A percentile compares a stretch with the other conserved stretches of the same genome.
Evolutionary conservation across 495 filamentous ascomycete genomes (phyloP).

Genomic region (Mytilinidion resinicola): DNA sequence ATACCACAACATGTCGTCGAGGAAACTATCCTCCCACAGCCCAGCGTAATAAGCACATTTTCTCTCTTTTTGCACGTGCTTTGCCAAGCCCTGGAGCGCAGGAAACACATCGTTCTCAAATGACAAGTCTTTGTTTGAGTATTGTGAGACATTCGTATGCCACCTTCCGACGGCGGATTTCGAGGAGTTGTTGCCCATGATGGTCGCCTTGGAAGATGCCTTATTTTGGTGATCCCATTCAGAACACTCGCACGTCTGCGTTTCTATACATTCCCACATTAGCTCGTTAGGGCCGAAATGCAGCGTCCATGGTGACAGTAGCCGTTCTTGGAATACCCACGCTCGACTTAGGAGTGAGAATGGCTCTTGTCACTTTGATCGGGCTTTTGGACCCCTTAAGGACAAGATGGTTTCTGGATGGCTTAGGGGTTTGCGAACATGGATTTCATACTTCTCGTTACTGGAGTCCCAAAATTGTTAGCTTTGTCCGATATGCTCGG

Average conservation of each 20-base stretch:
- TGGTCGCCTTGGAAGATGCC: background rate
- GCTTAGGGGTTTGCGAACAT: too few species aligned
- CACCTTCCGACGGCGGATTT: background rate
- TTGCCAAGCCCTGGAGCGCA: slow-evolving; percentile 31
- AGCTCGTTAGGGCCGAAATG: slow-evolving; percentile 14
- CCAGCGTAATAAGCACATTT: slow-evolving; percentile 27
- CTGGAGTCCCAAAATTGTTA: too few species aligned
- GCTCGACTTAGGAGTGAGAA: slow-evolving; percentile 3
- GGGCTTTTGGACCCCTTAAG: too few species aligned
- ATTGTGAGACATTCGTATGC: background rate
- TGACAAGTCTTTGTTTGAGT: slow-evolving; percentile 14
- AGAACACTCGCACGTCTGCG: slow-evolving; percentile 11
- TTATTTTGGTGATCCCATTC: background rate
- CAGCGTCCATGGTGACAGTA: slow-evolving; percentile 9
- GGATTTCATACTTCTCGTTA: too few species aligned
- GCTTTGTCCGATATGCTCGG: slow-evolving; percentile 2
- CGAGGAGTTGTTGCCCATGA: too few species aligned
- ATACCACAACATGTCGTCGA: slow-evolving; percentile 8
- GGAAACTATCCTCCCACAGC: slow-evolving; percentile 28
- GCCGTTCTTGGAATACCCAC: slow-evolving; percentile 22
- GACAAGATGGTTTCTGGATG: too few species aligned
- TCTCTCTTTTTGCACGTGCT: slow-evolving; percentile 10
- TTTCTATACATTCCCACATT: slow-evolving; percentile 19
- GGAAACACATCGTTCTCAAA: slow-evolving; percentile 25
- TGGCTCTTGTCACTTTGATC: too few species aligned